Conservation (phyloP, 2,329 filamentous ascomycete species). For the Onygenales sp. region DNA sequence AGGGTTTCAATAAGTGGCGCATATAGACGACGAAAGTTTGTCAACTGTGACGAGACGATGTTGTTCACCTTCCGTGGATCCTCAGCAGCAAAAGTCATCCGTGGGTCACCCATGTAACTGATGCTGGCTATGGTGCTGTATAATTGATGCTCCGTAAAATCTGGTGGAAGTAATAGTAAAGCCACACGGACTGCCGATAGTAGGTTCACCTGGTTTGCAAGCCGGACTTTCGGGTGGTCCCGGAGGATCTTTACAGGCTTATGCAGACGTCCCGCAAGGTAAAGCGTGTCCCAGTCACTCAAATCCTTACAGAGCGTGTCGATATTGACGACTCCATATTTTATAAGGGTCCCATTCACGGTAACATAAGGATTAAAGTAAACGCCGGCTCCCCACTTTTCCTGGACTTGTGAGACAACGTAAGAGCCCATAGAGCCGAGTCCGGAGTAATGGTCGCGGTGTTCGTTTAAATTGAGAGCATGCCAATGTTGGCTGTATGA, state of each 20-base stretch:
- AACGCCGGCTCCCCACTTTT: slow-evolving; percentile 81
- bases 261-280: slow-evolving; percentile 90
- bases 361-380: slow-evolving; percentile 97
- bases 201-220: slow-evolving; percentile 93
- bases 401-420: slow-evolving; percentile 74
- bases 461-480: slow-evolving; percentile 65
- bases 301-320: slow-evolving; percentile 81
- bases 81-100: slow-evolving; percentile 84
- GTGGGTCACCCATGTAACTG: slow-evolving; percentile 91
- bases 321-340: slow-evolving; percentile 94
- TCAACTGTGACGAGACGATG: slow-evolving; percentile 84
- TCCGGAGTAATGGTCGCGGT: slow-evolving; percentile 85
- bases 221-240: slow-evolving; percentile 81
- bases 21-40: slow-evolving; percentile 87
- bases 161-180: slow-evolving; percentile 70
- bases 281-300: slow-evolving; percentile 84
- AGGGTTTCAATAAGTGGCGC: slow-evolving; percentile 80
- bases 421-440: slow-evolving; percentile 77
- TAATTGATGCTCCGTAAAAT: slow-evolving; percentile 77
- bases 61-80: slow-evolving; percentile 88
- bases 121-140: slow-evolving; percentile 88
- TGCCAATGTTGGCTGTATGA: slow-evolving; percentile 96
- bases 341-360: slow-evolving; percentile 90
- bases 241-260: slow-evolving; percentile 97
- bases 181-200: slow-evolving; percentile 85